Base-by-base conservation (phyloP, 495 filamentous ascomycete genomes). In the Pseudoneurospora amorphoporcata region DNA sequence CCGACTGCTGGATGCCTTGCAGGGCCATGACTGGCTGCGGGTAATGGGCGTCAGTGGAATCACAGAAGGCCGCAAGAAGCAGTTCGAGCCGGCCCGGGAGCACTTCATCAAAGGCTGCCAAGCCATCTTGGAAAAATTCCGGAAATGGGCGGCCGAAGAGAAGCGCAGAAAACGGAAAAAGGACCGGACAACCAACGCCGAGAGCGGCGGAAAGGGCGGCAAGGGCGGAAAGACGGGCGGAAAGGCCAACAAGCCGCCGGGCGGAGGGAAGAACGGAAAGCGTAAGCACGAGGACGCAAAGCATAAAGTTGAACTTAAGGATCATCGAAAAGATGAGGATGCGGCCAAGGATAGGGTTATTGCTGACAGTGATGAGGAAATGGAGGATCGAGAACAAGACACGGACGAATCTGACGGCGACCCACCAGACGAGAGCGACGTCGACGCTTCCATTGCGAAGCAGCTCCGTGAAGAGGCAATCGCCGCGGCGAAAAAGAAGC, bases 11-110 rank as follows among this genome's bases (percentile, higher is more conserved):
- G 93, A 95, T 68, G 93, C 93, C 45, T 86, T 99, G 4, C 90
- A 92, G 77, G 90, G 94, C n/a, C 91, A 89, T 43, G 95, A 98
- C 78, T 99, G 95, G 95, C 84, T 98, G 71, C 91, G 92, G 71
- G 86, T 92, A 3, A 95, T 99, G 90, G 95, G 95, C n/a, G 90
- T 98, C 61, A 92, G 88, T 69, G 92, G 92, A 12, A 88, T 94
- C 32, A 93, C 94, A 9, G 95, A 96, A 74, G 86, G 86, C 68
- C 91, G 92, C 71, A 92, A 90, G 82, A 95, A 92, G 76, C 88
- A 89, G 58, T 97, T 92, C 80, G 94, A 97, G 78, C 90, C 91
- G 42, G 94, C 96, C 72, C 88, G 94, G 39, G 86, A 90, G 69
- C 89, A 93, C 76, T 95, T 98, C 77, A 90, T 97, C 71, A 84